Evolutionary conservation across 768 basidiomycete genomes (phyloP).

Genomic region (Austroboletus festivus): DNA sequence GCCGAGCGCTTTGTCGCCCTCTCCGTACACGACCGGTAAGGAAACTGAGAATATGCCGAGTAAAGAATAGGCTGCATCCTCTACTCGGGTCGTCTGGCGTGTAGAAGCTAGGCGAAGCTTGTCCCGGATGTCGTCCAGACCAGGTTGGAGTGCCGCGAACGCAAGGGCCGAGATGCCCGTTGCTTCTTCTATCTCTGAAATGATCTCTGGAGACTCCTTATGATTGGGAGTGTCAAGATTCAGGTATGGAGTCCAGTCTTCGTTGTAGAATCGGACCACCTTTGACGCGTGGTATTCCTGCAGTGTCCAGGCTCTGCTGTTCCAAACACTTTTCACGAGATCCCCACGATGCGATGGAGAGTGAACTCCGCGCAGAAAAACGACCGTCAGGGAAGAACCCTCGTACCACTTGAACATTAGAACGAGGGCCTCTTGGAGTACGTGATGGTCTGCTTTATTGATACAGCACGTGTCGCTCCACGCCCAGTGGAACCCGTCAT

Average conservation of each 20-base stretch:
- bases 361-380: constrained; percentile 1
- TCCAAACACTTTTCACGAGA: constrained; percentile 2
- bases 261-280: constrained; percentile 9
- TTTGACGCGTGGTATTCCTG: constrained; percentile 16
- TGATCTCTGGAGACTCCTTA: background rate
- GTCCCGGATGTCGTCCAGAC: background rate
- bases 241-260: constrained; percentile 10
- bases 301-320: background rate
- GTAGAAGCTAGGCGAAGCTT: background rate
- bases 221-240: background rate
- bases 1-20: constrained; percentile 5
- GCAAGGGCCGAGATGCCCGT: background rate
- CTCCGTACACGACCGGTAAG: constrained; percentile 7
- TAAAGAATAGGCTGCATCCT: constrained; percentile 9
- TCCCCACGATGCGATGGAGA: background rate
- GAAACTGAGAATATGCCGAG: constrained; percentile 3
- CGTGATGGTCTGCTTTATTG: background rate
- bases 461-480: constrained; percentile 11
- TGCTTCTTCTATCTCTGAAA: background rate
- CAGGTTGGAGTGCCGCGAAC: background rate
- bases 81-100: constrained; percentile 1
- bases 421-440: background rate
- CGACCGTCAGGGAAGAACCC: background rate
- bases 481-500: constrained; percentile 3
- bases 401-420: background rate